Evolutionary conservation across 75 land plant species (phyloP).

Genomic region (Pseudotsuga menziesii): DNA sequence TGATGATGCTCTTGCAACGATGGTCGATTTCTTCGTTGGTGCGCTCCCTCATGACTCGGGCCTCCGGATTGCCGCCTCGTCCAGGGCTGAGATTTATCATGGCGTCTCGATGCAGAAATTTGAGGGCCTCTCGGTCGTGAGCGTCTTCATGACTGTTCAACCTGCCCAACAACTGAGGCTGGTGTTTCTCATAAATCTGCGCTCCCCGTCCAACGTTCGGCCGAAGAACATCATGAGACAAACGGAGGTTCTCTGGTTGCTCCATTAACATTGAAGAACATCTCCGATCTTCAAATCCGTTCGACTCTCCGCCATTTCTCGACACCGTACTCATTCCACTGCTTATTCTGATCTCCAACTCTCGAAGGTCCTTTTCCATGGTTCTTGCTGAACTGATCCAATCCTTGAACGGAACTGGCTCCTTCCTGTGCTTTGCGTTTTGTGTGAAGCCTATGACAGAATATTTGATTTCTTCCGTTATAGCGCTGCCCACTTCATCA

Average conservation of each 20-base stretch:
- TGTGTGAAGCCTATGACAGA: too few species aligned
- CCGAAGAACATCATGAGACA: conserved; percentile 49
- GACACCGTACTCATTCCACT: conserved; percentile 21
- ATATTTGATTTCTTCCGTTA: too few species aligned
- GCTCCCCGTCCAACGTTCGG: conserved; percentile 54
- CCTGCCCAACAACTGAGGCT: conserved; percentile 42
- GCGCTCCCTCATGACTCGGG: conserved; percentile 12
- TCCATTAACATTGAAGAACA: background rate
- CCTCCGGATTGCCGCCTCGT: conserved; percentile 15
- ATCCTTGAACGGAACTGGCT: background rate
- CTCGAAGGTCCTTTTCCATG: background rate
- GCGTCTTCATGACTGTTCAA: conserved; percentile 39
- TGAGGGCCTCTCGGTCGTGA: conserved; percentile 41
- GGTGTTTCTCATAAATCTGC: conserved; percentile 49
- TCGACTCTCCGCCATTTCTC: conserved; percentile 1
- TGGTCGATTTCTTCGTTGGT: conserved; percentile 32
- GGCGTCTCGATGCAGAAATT: conserved; percentile 38
- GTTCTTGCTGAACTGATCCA: background rate
- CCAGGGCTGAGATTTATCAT: conserved; percentile 32
- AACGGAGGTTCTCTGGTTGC: conserved; percentile 5
- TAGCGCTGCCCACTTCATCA: too few species aligned
- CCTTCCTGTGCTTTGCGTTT: background rate
- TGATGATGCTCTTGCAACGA: background rate
- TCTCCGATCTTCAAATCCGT: background rate
- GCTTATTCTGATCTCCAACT: conserved; percentile 18